Percentiles rank a stretch among this genome's conserved stretches.
phyloP scores from a whole-genome alignment of 768 basidiomycete genomes.

The Phanerochaete carnosa region DNA sequence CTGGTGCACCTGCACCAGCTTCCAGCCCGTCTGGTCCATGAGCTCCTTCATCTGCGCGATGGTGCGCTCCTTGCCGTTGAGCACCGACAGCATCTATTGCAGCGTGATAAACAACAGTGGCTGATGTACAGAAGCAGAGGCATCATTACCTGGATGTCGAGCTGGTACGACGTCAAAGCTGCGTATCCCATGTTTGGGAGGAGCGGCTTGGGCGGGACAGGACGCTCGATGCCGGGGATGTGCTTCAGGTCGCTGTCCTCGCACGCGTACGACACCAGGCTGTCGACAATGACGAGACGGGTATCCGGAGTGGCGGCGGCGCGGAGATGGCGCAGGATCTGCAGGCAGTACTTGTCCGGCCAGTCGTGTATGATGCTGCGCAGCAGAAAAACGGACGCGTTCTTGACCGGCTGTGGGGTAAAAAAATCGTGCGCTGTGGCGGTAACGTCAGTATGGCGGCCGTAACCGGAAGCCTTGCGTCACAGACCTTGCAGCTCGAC shows the following conservation, averaged over 20 bases:
- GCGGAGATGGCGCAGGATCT: constrained; percentile 25
- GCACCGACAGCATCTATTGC: constrained; percentile 25
- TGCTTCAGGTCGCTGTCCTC: constrained; percentile 12
- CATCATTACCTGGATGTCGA: constrained; percentile 5
- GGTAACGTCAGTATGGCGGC: constrained; percentile 3
- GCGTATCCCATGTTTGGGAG: too few relatives aligned
- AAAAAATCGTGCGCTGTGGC: constrained; percentile 23
- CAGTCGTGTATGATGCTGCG: constrained; percentile 30
- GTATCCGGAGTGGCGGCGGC: constrained; percentile 21
- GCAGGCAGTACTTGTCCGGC: constrained; percentile 28
- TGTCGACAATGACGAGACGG: constrained; percentile 24
- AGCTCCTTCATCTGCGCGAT: constrained; percentile 21
- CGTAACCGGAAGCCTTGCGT: neutral
- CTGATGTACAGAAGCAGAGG: neutral
- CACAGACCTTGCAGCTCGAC: constrained; percentile 5
- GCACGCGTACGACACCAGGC: constrained; percentile 22
- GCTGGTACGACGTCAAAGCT: constrained; percentile 18
- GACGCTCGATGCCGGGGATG: neutral
- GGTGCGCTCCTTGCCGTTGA: constrained; percentile 30
- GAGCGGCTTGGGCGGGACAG: constrained; percentile 2
- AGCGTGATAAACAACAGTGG: neutral
- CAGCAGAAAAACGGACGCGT: too few relatives aligned
- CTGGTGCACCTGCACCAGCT: constrained; percentile 13
- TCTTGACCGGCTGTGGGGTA: constrained; percentile 27
- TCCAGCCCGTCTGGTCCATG: constrained; percentile 26